A percentile compares a stretch with the other conserved stretches of the same genome.
phyloP scores from a whole-genome alignment of 164 flowering plant species.

The Umbellularia californica region DNA sequence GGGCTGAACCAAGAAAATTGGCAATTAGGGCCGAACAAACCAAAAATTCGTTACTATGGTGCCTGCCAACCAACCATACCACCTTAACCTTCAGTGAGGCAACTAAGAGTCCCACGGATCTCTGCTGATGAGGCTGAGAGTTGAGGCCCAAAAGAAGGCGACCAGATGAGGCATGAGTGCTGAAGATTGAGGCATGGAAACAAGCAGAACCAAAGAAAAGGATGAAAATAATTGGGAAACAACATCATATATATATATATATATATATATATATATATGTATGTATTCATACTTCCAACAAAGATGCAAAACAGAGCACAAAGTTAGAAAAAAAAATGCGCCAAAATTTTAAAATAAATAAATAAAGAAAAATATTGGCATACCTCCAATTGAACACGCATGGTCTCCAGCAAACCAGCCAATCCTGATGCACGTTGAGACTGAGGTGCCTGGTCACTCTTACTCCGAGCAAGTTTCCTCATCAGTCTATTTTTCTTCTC shows the following conservation, averaged over 20 bases:
- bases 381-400: conserved; percentile 98
- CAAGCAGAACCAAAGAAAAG: neutral
- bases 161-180: neutral
- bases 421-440: conserved; percentile 65
- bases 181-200: neutral
- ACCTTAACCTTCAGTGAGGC: neutral
- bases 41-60: too few relatives aligned
- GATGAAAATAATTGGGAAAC: neutral
- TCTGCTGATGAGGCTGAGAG: neutral
- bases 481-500: conserved; percentile 76
- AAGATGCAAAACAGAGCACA: neutral
- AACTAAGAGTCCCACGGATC: neutral
- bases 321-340: neutral
- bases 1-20: too few relatives aligned
- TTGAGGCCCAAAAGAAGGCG: neutral
- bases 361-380: neutral
- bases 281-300: neutral
- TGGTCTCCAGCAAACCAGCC: conserved; percentile 79
- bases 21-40: too few relatives aligned
- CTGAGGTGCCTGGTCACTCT: conserved; percentile 46
- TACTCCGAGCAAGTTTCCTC: conserved; percentile 92
- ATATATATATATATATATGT: too few relatives aligned
- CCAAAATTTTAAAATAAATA: neutral
- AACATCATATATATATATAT: neutral
- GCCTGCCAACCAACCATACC: too few relatives aligned